Evolutionary conservation across 495 filamentous ascomycete genomes (phyloP), one percentile per base, ranked within the genome.

Genomic region (Talaromyces proteolyticus): DNA sequence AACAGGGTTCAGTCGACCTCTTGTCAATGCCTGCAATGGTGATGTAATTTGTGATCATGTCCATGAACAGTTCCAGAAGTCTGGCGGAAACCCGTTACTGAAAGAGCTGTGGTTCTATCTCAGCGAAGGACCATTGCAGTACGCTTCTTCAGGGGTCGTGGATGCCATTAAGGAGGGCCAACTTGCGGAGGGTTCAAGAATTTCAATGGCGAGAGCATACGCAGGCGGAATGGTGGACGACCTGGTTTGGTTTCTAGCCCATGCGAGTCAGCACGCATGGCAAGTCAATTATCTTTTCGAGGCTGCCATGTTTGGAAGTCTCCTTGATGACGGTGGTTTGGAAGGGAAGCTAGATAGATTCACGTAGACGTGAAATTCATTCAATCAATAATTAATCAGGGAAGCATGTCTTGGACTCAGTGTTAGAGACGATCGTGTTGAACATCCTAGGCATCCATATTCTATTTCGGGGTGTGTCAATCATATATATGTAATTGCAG

Each of bases 231-330:
- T 60, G 44, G 46, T 68, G 10, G 50, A 60, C 16, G 65, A 66
- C 26, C 53, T 64, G 56, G 49, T 44, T 14, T 68, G 64, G 64
- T 48, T 66, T 11, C 36, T 62, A 22, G 54, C 52, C 24, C 64
- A 68, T 56, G 63, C 64, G 8, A 60, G 47, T 23, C 58, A 62
- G 20, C 63, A 68, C 51, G 64, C 64, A 10, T 66, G 61, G 64
- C 64, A 68, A 50, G 59, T 68, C n/a, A 68, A 68, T 39, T 53
- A 56, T 44, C 49, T 66, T 16, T 57, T 60, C 34, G 64, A 68
- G 45, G 63, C 64, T 25, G 63, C 61, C 38, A 68, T 68, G 64
- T 68, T 66, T 47, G 64, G 63, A 20, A 66, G 63, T 48, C 26
- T 68, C 17, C 56, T 65, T n/a, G 64, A 68, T 50, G 58, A 56